phyloP scores from a whole-genome alignment of 2,329 filamentous ascomycete species.

The Aspergillus ochraceus region DNA sequence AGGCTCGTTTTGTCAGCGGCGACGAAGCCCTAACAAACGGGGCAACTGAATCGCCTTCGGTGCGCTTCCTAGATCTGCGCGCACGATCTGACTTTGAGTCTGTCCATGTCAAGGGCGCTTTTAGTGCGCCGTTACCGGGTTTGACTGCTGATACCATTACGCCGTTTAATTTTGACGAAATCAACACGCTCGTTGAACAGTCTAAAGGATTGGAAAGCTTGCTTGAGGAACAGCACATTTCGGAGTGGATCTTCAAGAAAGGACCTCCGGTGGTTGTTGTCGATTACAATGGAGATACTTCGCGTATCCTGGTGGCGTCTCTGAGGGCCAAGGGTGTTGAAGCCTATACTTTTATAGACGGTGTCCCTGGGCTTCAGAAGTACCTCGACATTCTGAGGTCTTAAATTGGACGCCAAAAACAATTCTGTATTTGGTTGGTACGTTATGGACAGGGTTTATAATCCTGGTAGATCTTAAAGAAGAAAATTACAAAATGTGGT shows the following conservation, averaged over 20 bases:
- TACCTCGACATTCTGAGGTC: neutral
- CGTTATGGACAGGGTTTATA: too few species aligned
- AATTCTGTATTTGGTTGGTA: too few species aligned
- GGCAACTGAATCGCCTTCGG: neutral
- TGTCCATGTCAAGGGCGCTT: neutral
- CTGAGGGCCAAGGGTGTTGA: neutral
- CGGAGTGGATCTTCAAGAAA: neutral
- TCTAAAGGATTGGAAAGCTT: neutral
- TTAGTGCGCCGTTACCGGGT: neutral
- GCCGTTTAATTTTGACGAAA: neutral
- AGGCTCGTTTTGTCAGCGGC: neutral
- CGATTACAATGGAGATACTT: neutral
- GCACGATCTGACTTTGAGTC: neutral
- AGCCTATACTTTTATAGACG: neutral
- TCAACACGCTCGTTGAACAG: neutral
- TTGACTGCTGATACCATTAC: neutral
- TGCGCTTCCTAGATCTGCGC: neutral
- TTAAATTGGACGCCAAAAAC: neutral
- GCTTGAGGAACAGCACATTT: neutral
- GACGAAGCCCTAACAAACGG: neutral
- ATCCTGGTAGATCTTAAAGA: too few species aligned
- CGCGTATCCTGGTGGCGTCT: neutral
- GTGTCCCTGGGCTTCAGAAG: neutral
- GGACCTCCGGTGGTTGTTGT: neutral
- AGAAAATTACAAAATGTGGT: too few species aligned